phyloP scores from a whole-genome alignment of 1,284 basidiomycete genomes.

The Boletus smithii region DNA sequence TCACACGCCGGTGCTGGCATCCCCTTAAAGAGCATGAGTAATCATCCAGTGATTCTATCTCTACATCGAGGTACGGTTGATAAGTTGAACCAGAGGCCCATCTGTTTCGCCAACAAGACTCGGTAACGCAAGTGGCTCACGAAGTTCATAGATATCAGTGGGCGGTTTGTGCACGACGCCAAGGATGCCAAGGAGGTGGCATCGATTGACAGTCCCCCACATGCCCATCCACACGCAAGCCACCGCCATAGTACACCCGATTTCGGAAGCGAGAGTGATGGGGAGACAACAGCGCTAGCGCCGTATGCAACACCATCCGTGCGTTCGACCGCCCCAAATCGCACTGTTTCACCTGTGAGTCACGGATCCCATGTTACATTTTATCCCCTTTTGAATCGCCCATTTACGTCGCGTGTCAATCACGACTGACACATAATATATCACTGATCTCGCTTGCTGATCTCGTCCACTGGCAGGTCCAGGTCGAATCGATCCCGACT shows the following conservation, averaged over 20 bases:
- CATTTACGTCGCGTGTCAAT: background rate
- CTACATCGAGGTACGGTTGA: slow-evolving; percentile 15
- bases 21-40: slow-evolving; percentile 15
- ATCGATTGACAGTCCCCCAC: background rate
- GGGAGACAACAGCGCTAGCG: slow-evolving; percentile 7
- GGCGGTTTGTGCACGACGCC: slow-evolving; percentile 10
- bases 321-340: background rate
- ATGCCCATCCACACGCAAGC: slow-evolving; percentile 3
- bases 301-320: background rate
- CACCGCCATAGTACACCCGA: background rate
- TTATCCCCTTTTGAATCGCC: background rate
- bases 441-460: slow-evolving; percentile 12
- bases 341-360: slow-evolving; percentile 18
- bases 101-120: background rate
- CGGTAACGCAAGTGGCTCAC: slow-evolving; percentile 8
- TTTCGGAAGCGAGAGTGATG: slow-evolving; percentile 15
- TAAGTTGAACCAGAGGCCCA: background rate
- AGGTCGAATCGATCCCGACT: slow-evolving; percentile 14
- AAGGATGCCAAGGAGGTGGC: slow-evolving; percentile 7
- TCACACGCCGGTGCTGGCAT: no score
- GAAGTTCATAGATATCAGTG: slow-evolving; percentile 1
- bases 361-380: background rate
- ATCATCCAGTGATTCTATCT: slow-evolving; percentile 8
- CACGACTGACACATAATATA: background rate
- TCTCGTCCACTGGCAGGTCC: slow-evolving; percentile 5